Base-by-base conservation (phyloP, 495 filamentous ascomycete species). In the Letharia lupina region DNA sequence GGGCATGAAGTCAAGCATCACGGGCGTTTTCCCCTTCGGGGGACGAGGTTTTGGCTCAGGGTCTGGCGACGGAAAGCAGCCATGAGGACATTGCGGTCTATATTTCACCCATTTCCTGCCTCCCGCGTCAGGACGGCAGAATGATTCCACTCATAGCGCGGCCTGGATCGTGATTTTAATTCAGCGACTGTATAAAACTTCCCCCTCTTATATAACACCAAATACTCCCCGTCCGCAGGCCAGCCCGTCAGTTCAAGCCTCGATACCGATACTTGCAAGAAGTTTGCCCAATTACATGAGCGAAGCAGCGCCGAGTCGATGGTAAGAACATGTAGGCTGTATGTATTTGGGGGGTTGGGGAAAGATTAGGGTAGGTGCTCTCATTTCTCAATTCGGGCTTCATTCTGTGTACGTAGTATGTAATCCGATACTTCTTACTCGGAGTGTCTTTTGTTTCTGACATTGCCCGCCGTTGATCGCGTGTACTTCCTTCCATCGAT, bases 1-100 rank as follows among this genome's bases (percentile, higher is more conserved):
- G 78, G 88, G 81, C 70, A 96, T 90, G 88, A 88, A 86, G 77
- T 82, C 78, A 67, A 83, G 84, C 41, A 79, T 88, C 69, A 82
- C 81, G 39, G 77, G 82, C 62, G 79, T 82, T 73, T 56, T 68
- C 7, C 67, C 67, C 10, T 83, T 87, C 70, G 81, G 82, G 2
- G 71, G 73, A 13, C 65, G 68, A 61, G 70, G 67, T 48, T 3
- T 57, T 10, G 54, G 54, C 16, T 18, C 31, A 15, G 72, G 72
- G 59, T 68, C 68, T 48, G 74, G 74, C 59, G 73, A 77, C 70
- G 60, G 78, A 67, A 75, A 76, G 42, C 52, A 42, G 65, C 52
- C 37, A 20, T 64, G 54, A 57, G 31, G 10, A 61, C 12, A 44
- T 63, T 23, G 48, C 45, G 52, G 9, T 42, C 20, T 54, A 16